These are phyloP conservation scores for Termitomyces sp. DNA, from an alignment of 768 basidiomycete genomes.

Conservation along the genomic window DNA sequence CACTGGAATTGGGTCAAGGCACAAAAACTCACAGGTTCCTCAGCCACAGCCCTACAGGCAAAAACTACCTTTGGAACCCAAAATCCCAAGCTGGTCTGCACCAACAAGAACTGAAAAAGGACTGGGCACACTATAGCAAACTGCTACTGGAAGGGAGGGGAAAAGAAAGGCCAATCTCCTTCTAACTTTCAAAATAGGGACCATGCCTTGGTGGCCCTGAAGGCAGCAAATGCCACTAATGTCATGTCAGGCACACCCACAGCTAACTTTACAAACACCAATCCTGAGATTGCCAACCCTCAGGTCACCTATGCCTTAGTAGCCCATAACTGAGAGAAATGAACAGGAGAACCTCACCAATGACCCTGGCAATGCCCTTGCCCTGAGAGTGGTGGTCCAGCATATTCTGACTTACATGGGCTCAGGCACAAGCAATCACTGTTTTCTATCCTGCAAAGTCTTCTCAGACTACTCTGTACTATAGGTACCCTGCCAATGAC, in stretches of 20 bases:
- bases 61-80: background rate
- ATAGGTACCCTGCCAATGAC: no score
- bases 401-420: background rate
- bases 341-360: no score
- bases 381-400: no score
- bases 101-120: background rate
- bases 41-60: background rate
- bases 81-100: background rate
- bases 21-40: background rate
- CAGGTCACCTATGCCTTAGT: background rate
- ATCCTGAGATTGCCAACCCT: no score
- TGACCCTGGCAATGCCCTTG: no score
- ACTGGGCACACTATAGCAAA: background rate
- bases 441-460: background rate
- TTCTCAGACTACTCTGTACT: background rate
- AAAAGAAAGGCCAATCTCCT: slow-evolving; percentile 1
- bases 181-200: background rate
- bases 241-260: no score
- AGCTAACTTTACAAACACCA: no score
- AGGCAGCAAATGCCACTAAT: no score
- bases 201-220: no score
- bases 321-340: no score
- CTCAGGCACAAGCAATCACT: background rate
- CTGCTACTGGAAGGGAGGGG: background rate
- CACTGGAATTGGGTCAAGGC: background rate